Base-by-base conservation (phyloP, 2,329 filamentous ascomycete species). In the Nigrospora osmanthi region DNA sequence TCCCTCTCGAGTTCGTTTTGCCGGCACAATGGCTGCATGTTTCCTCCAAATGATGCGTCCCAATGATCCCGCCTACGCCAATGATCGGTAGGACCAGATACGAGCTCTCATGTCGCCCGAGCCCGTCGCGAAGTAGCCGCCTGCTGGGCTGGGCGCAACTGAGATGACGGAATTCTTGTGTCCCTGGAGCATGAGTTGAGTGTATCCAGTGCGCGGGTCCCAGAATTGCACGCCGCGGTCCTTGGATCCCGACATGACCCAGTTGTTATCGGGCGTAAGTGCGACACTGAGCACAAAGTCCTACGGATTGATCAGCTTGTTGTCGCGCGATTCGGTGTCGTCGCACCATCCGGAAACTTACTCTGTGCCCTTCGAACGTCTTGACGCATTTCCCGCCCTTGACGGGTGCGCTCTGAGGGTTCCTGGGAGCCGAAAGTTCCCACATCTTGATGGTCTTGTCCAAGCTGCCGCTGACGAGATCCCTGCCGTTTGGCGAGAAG, bases 371-470 rank as follows among this genome's bases (percentile, higher is more conserved):
- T 61, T 97, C 93, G 58, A 97, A 98, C 1, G 91, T 97, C 71
- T 90, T 89, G 58, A 96, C 83, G 63, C 93, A 97, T 64, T 95
- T 89, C 56, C 93, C 91, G 33, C 86, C 85, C 72, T 93, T 94
- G 10, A 83, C 77, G 31, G 76, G 80, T 38, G 79, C 75, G 59
- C 78, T 80, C 39, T 80, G 75, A 47, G 82, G 76, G 57, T 83
- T 78, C 54, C 86, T 79, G 38, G 84, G 80, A 17, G 85, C 79
- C 45, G 79, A 83, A 42, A 98, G 77, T 71, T 96, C 90, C 90
- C 93, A 98, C 85, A 97, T 95, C 74, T 96, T 95, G 74, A 97
- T 97, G 0, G 91, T 97, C 75, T 95, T 95, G 65, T 98, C 93
- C 55, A 97, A 72, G 75, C 87, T 94, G 51, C 93, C 93, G 58